phyloP scores from a whole-genome alignment of 257 asterid species.

The Avicennia marina region DNA sequence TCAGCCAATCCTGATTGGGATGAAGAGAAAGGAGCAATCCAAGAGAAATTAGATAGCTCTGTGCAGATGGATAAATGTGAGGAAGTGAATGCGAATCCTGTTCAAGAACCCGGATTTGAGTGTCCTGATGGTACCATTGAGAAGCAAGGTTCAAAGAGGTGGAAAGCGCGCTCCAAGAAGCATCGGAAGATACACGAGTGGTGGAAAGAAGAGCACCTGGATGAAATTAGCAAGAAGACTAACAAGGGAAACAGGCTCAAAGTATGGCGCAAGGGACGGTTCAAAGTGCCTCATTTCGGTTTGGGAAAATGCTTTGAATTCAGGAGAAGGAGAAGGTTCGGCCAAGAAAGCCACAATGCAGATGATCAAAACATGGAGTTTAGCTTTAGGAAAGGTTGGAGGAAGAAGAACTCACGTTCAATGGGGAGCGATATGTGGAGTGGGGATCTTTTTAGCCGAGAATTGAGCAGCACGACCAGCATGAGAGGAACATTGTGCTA shows the following conservation, averaged over 20 bases:
- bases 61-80: too few species aligned
- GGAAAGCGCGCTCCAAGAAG: conserved; percentile 35
- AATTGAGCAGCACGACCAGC: conserved; percentile 92
- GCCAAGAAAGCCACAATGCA: too few species aligned
- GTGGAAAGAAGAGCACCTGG: conserved; percentile 93
- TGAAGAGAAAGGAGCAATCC: conserved; percentile 47
- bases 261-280: conserved; percentile 25
- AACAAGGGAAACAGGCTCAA: conserved; percentile 29
- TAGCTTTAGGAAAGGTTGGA: conserved; percentile 69
- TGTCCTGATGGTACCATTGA: conserved; percentile 21
- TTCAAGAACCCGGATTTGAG: conserved; percentile 27
- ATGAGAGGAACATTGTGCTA: conserved; percentile 98
- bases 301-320: conserved; percentile 54
- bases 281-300: conserved; percentile 58
- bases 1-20: conserved; percentile 57
- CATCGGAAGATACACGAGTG: conserved; percentile 89
- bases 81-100: conserved; percentile 18
- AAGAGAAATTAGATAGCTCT: conserved; percentile 19
- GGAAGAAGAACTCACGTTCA: conserved; percentile 45
- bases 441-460: conserved; percentile 90
- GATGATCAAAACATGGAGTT: conserved; percentile 49
- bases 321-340: conserved; percentile 24
- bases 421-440: conserved; percentile 71
- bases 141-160: conserved; percentile 36
- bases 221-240: conserved; percentile 46